Evolutionary conservation across 495 filamentous ascomycete species (phyloP).

Genomic region (Penicillium cosmopolitanum): DNA sequence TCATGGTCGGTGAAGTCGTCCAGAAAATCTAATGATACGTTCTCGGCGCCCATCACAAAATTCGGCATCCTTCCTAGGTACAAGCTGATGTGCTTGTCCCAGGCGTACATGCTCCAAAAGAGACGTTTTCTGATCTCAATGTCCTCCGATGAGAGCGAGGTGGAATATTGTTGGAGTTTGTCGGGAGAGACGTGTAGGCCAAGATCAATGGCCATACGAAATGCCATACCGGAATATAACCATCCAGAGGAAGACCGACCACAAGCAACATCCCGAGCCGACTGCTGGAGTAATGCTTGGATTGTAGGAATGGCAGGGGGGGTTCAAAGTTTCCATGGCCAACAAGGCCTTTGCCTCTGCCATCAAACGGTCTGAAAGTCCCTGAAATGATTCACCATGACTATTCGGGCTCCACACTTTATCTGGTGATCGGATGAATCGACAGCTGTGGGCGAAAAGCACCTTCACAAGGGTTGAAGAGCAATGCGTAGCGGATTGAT

Average conservation of each 20-base stretch:
- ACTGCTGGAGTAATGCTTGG: conserved; percentile 22
- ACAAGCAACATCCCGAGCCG: conserved; percentile 20
- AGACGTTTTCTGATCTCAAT: conserved; percentile 32
- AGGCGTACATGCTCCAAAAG: conserved; percentile 34
- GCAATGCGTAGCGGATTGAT: conserved; percentile 10
- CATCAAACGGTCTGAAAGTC: conserved; percentile 14
- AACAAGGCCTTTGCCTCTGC: conserved; percentile 14
- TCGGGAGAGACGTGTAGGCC: conserved; percentile 25
- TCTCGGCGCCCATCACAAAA: conserved; percentile 11
- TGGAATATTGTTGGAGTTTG: conserved; percentile 18
- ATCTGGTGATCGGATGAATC: conserved; percentile 15
- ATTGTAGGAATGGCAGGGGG: conserved; percentile 21
- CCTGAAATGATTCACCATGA: conserved; percentile 5
- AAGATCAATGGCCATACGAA: conserved; percentile 33
- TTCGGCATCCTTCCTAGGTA: conserved; percentile 31
- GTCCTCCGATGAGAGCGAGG: conserved; percentile 21
- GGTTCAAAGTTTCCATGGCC: conserved; percentile 19
- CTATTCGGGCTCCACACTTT: conserved; percentile 6
- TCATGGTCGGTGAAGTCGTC: conserved; percentile 21
- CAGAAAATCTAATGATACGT: conserved; percentile 11
- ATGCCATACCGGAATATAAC: conserved; percentile 39
- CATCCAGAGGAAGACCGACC: conserved; percentile 25
- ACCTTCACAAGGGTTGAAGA: conserved; percentile 18
- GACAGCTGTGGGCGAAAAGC: conserved; percentile 16
- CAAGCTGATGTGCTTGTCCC: conserved; percentile 35